Base-by-base conservation (phyloP, 306 rosid species). In the Begonia peltatifolia region DNA sequence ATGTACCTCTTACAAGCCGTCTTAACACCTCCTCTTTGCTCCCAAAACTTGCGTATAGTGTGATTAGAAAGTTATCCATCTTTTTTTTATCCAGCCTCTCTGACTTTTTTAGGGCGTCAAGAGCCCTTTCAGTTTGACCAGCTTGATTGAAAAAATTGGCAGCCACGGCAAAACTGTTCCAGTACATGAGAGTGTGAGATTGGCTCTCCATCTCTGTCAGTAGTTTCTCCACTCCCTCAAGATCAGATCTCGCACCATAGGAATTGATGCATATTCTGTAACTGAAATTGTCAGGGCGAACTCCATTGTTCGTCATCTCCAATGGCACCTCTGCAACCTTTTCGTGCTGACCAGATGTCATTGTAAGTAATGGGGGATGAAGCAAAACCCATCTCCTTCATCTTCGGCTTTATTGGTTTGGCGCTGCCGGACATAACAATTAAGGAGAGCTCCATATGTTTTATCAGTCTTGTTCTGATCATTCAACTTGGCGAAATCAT, bases 211-310 rank as follows among this genome's bases (percentile, higher is more conserved):
- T 83, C 68, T 85, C 94, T 46, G 60, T 60, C 64, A 89, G 67
- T 54, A 70, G 60, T 47, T 25, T 71, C 52, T 76, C 78, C 71
- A 85, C 64, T 63, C 79, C 85, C 58, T 65, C 80, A 38, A 83
- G 47, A 67, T 89, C 79, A 41, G 79, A 73, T 65, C 79, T 74
- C 50, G 23, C 72, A 2, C 94, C 87, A 42, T 56, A 78, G n/a
- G 94, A 81, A 63, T 78, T 85, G 57, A 89, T 80, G 64, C 94
- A 80, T 61, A 89, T 76, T 75, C 95, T 76, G 67, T 89, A 85
- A 54, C 94, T 80, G 62, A 68, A 82, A 58, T 82, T 85, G 57
- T 89, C 95, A 0, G 97, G 95, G 35, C 74, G 56, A 47, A 85
- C 74, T 7, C 67, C 11, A 14, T 82, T 74, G 69, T 67, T 69